Evolutionary conservation across 108 stramenopile species (phyloP), one percentile per base, ranked within the genome.

Genomic region (Nannochloropsis salina): DNA sequence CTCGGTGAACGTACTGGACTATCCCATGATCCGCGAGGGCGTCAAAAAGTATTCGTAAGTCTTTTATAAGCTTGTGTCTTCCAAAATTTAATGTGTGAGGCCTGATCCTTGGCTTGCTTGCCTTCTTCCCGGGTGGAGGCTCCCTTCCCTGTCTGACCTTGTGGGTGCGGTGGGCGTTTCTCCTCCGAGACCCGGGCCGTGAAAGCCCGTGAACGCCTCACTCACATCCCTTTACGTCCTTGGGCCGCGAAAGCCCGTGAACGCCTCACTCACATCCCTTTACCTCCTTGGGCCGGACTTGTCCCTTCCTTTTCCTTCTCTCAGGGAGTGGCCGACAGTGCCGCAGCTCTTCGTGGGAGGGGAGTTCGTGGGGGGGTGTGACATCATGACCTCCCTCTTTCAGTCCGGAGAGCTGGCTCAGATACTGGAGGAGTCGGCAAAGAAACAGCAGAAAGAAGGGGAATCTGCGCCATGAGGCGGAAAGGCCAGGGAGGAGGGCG

Each of bases 321-420:
- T 74, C 61, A 43, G 83, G 44, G 89, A 93, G 80, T 94, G 94
- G 94, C 94, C 95, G 2, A 94, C 94, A 3, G 95, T 95, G 81
- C 96, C 96, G 42, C 98, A 99, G 92, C 92, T 99, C 44, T 99
- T 97, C 87, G 95, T 99, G 61, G 92, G 93, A 87, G 96, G 96
- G 12, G 98, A 99, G 89, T 99, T 99, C 89, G 92, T 97, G 79
- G 98, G 98, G 6, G 98, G 98, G 44, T 95, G 94, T 84, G 98
- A 99, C 92, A 97, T 99, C 89, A 90, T 99, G 84, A 92, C 87
- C 42, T 91, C 94, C 61, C 94, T 97, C 93, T 92, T 95, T 82
- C 93, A 96, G 84, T 93, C 91, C 80, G 98, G 98, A 31, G 97
- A 97, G 84, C 91, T 99, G 20, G 84, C 84, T 42, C 94, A 93